Evolutionary conservation across 1,284 basidiomycete genomes (phyloP).

Genomic region (Papiliotrema nemorosa): DNA sequence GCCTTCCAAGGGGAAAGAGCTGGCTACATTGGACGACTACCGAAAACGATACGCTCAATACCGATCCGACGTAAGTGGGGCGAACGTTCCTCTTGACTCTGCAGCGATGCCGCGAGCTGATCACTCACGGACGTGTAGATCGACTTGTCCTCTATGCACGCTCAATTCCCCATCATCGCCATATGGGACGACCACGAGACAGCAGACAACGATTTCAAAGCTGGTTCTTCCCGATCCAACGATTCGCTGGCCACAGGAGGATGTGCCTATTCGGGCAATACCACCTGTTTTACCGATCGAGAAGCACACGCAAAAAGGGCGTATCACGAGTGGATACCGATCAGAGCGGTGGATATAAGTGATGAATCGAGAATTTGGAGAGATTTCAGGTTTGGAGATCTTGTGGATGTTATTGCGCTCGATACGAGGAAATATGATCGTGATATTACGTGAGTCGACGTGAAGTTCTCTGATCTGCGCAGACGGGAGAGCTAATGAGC

Average conservation of each 20-base stretch:
- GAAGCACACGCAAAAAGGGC: constrained; percentile 62
- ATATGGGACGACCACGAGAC: constrained; percentile 66
- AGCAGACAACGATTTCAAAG: constrained; percentile 62
- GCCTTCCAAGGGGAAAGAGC: constrained; percentile 53
- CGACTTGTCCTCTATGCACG: constrained; percentile 56
- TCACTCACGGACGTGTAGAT: constrained; percentile 6
- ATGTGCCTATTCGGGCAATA: constrained; percentile 39
- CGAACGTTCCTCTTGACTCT: not conserved
- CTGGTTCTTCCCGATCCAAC: constrained; percentile 62
- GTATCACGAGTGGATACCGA: constrained; percentile 69
- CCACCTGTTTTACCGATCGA: constrained; percentile 36
- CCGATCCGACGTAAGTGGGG: constrained; percentile 54
- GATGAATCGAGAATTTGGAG: constrained; percentile 66
- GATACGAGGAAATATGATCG: constrained; percentile 65
- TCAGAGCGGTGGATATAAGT: constrained; percentile 56
- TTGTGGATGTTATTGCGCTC: constrained; percentile 61
- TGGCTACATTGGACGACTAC: constrained; percentile 63
- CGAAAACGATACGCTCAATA: constrained; percentile 61
- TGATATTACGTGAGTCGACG: constrained; percentile 52
- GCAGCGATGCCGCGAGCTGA: not conserved
- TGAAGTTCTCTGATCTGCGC: constrained; percentile 50
- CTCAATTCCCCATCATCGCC: constrained; percentile 58
- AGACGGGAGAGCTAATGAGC: not conserved
- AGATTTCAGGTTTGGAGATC: constrained; percentile 62
- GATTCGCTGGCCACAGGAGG: constrained; percentile 51